Base-by-base conservation (phyloP, 495 filamentous ascomycete species). In the Rostrohypoxylon terebratum region DNA sequence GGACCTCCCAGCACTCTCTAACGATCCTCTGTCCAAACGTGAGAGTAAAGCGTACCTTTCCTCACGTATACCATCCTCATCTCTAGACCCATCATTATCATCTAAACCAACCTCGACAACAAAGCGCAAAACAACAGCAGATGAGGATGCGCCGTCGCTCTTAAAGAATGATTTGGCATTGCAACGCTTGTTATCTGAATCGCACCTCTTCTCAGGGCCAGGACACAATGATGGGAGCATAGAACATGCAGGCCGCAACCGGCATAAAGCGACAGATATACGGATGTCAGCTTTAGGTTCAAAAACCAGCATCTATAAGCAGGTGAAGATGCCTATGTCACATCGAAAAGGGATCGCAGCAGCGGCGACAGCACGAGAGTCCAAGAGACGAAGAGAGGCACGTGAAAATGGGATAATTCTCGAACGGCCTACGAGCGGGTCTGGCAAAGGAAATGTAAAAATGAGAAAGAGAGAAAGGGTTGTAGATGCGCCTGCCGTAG, bases 161-260 rank as follows among this genome's bases (percentile, higher is more conserved):
- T 83, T 98, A 2, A 95, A 95, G 80, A 96, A 98, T 77, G 96
- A 99, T 74, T 88, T 98, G 21, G 94, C 91, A 9, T 87, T 99
- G 18, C 94, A 98, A 75, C 88, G 94, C 14, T 87, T 99, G 10
- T 88, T 99, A 10, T 85, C 89, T 65, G 96, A 99, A 83, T 98
- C 95, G 1, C 95, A 98, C 80, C 90, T 99, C 38, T 89, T 99
- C 59, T 90, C 94, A 14, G 53, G 53, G 14, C 84, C 89, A 2
- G 76, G 83, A 5, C 83, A 83, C 9, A 85, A 87, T n/a, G 88
- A 91, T 48, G 83, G 91, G 14, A 87, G 85, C 69, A 75, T 85
- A 87, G 76, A 78, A 28, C 76, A 78, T 59, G 74, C 67, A 21
- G 83, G 84, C 33, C 83, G 83, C 72, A 82, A 78, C 63, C 80